Evolutionary conservation across 768 basidiomycete genomes (phyloP), one percentile per base, ranked within the genome.

Genomic region (Pluteus cervinus): DNA sequence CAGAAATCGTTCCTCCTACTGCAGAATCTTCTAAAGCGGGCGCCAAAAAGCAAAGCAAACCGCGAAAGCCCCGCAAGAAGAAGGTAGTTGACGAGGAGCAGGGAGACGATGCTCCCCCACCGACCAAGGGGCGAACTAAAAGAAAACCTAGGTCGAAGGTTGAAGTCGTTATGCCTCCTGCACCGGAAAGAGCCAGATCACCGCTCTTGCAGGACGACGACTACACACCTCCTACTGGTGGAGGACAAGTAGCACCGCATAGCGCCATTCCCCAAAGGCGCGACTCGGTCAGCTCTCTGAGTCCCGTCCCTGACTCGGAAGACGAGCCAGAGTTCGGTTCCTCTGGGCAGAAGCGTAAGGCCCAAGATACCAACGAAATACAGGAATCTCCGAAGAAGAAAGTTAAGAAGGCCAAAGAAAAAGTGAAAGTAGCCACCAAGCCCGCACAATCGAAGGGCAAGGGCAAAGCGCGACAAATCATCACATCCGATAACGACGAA

Each of bases 1-100:
- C 16, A 11, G 54, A 59, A 11, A 31, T 61, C 7, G 51, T 63
- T 14, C 58, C 63, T 41, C 36, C 60, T 33, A 60, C 57, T 16
- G 50, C 49, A 36, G 43, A 59, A 11, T 54, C 59, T 5, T 53
- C 57, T 12, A 56, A 52, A 3, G 18, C 51, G 2, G 22, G 20
- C 12, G 25, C 41, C n/a, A 44, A 43, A 24, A 43, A 46, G 33
- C 21, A 17, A 15, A 5, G 22, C 15, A 39, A 21, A 23, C 16
- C 24, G 21, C 17, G 39, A 24, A 50, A 50, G 39, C n/a, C 40
- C 10, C 42, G 51, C 4, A 51, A 48, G 33, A 54, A 52, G 44
- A 40, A 40, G 36, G 23, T n/a, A 4, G 38, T 40, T 3, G 36
- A 39, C 3, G 40, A 33, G 9, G 41, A 39, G 12, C 33, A 26